phyloP scores from a whole-genome alignment of 1,139 yeast genomes.

The Arxiozyma slooffiae region DNA sequence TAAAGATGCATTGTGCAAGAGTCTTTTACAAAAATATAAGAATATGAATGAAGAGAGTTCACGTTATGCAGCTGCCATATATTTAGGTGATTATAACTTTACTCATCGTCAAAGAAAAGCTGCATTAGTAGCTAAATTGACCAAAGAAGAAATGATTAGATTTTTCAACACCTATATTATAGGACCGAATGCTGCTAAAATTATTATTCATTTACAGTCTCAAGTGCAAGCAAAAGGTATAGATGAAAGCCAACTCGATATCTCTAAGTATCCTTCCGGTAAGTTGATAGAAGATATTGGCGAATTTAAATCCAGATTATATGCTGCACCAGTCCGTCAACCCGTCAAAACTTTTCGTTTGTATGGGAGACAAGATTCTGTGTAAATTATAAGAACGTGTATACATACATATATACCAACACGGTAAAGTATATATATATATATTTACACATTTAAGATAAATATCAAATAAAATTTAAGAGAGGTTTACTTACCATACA shows the following conservation, averaged over 20 bases:
- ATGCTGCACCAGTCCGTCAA: conserved; percentile 38
- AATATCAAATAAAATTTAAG: neutral
- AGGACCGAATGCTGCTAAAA: conserved; percentile 37
- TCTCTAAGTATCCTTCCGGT: conserved; percentile 32
- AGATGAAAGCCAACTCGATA: conserved; percentile 21
- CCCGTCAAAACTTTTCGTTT: conserved; percentile 29
- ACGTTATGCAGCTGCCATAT: conserved; percentile 57
- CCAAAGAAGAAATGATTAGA: conserved; percentile 47
- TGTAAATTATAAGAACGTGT: neutral
- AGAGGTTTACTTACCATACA: neutral
- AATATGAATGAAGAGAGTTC: conserved; percentile 68
- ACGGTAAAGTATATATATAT: neutral
- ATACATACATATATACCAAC: neutral
- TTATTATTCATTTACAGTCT: conserved; percentile 63
- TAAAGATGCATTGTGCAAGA: conserved; percentile 55
- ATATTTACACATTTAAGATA: neutral
- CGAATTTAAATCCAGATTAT: conserved; percentile 36
- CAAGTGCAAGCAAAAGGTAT: conserved; percentile 33
- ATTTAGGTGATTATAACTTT: conserved; percentile 73
- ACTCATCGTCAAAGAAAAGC: conserved; percentile 49
- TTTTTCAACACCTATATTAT: conserved; percentile 45
- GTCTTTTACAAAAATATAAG: conserved; percentile 61
- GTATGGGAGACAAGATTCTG: conserved; percentile 6
- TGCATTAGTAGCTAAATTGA: conserved; percentile 41
- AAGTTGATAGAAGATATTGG: conserved; percentile 32